phyloP scores from a whole-genome alignment of 805 yeast species.

The Hanseniaspora osmophila region DNA sequence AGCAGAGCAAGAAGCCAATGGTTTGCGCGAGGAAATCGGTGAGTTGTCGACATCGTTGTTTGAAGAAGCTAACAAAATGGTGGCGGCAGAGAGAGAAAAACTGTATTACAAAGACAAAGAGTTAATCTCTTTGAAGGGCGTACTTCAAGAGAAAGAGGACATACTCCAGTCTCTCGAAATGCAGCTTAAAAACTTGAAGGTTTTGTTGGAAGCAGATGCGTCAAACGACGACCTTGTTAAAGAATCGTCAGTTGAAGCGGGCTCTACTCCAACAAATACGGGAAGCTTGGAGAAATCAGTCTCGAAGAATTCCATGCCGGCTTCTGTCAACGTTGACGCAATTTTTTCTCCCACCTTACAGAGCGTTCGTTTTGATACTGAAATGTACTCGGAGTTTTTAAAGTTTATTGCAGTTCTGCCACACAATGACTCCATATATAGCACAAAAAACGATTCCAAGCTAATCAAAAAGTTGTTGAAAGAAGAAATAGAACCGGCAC shows the following conservation, averaged over 20 bases:
- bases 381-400: conserved; percentile 25
- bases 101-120: conserved; percentile 45
- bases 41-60: conserved; percentile 66
- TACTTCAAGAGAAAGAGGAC: conserved; percentile 54
- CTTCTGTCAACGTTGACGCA: too few species aligned
- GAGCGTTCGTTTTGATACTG: conserved; percentile 29
- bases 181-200: conserved; percentile 56
- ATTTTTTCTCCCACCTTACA: conserved; percentile 26
- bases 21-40: conserved; percentile 60
- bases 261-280: neutral
- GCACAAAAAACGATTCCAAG: conserved; percentile 30
- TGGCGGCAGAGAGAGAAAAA: conserved; percentile 59
- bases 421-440: conserved; percentile 22
- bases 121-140: conserved; percentile 38
- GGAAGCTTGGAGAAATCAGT: neutral
- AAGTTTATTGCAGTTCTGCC: conserved; percentile 26
- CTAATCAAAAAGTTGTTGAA: conserved; percentile 50
- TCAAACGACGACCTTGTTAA: neutral
- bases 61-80: conserved; percentile 78
- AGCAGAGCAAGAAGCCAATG: conserved; percentile 46
- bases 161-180: conserved; percentile 49
- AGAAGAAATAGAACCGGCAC: conserved; percentile 70
- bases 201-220: conserved; percentile 28
- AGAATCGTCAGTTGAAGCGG: conserved; percentile 2
- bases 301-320: conserved; percentile 14